These are phyloP conservation scores for Fusarium stilboides DNA, from an alignment of 2,329 filamentous ascomycete genomes.

Conservation along the genomic window DNA sequence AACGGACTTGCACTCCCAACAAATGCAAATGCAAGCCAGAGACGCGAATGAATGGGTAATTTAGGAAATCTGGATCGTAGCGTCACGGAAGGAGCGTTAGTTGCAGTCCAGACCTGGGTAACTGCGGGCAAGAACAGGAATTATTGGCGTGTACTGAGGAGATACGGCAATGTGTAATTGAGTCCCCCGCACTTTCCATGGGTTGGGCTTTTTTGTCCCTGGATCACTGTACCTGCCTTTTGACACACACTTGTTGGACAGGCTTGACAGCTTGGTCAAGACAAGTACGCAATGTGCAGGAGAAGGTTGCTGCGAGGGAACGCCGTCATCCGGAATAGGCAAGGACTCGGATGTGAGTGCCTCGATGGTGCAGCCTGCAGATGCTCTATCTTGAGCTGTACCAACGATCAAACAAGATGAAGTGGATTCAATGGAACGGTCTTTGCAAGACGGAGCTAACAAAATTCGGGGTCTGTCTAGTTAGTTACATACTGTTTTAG, in stretches of 20 bases:
- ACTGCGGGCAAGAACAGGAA: conserved; percentile 5
- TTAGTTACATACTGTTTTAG: conserved; percentile 5
- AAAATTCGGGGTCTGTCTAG: conserved; percentile 20
- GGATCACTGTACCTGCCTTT: conserved; percentile 42
- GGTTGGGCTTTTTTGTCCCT: conserved; percentile 34
- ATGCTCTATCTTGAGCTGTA: conserved; percentile 23
- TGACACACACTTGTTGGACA: conserved; percentile 35
- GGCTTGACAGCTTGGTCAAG: conserved; percentile 2
- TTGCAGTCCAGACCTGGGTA: conserved; percentile 10
- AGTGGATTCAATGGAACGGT: conserved; percentile 24
- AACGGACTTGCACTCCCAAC: conserved; percentile 28
- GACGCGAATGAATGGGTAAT: conserved; percentile 30
- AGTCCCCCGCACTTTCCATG: conserved; percentile 40
- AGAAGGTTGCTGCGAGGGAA: conserved; percentile 16
- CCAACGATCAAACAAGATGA: conserved; percentile 43
- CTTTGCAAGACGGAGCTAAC: conserved; percentile 33
- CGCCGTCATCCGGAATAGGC: conserved; percentile 45
- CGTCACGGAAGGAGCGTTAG: conserved; percentile 31
- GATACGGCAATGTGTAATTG: conserved; percentile 5
- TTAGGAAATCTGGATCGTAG: conserved; percentile 12
- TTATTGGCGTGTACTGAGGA: conserved; percentile 13
- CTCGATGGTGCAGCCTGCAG: conserved; percentile 36
- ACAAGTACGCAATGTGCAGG: conserved; percentile 35
- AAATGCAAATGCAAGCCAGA: conserved; percentile 39
- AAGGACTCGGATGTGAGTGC: conserved; percentile 38